A percentile compares a stretch with the other conserved stretches of the same genome.
Evolutionary conservation across 352 stramenopile genomes (phyloP).

Genomic region (Phytophthora nicotianae): DNA sequence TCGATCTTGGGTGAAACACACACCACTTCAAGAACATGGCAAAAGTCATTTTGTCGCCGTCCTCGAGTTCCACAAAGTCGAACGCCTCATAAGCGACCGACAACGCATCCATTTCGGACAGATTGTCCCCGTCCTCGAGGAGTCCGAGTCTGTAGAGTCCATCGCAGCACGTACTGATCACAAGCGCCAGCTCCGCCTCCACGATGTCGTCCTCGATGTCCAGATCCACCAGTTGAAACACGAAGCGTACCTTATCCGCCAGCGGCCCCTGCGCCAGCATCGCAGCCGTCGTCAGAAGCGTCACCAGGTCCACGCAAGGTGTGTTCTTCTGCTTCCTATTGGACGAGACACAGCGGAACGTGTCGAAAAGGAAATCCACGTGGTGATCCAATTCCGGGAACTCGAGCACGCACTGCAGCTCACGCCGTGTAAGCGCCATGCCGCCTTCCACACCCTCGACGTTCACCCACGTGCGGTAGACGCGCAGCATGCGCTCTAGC

Average conservation of each 20-base stretch:
- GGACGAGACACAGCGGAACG: conserved; percentile 34
- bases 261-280: conserved; percentile 57
- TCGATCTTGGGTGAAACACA: conserved; percentile 65
- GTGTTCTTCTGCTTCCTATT: not conserved
- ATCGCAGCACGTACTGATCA: conserved; percentile 56
- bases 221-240: conserved; percentile 75
- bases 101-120: conserved; percentile 50
- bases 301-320: conserved; percentile 59
- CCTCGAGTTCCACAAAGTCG: conserved; percentile 59
- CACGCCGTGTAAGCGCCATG: conserved; percentile 61
- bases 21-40: conserved; percentile 68
- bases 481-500: conserved; percentile 59
- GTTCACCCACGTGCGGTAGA: conserved; percentile 65
- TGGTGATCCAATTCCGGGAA: conserved; percentile 35
- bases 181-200: conserved; percentile 69
- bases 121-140: conserved; percentile 11
- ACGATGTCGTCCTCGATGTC: conserved; percentile 80
- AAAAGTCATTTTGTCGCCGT: conserved; percentile 76
- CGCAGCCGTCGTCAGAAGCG: conserved; percentile 49
- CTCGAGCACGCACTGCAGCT: conserved; percentile 70
- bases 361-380: conserved; percentile 60
- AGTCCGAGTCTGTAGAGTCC: conserved; percentile 52
- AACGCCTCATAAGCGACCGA: conserved; percentile 75
- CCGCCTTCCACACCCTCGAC: conserved; percentile 57
- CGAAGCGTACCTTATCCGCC: conserved; percentile 54